Conservation (phyloP, 257 asterid species). For the Linaria vulgaris region DNA sequence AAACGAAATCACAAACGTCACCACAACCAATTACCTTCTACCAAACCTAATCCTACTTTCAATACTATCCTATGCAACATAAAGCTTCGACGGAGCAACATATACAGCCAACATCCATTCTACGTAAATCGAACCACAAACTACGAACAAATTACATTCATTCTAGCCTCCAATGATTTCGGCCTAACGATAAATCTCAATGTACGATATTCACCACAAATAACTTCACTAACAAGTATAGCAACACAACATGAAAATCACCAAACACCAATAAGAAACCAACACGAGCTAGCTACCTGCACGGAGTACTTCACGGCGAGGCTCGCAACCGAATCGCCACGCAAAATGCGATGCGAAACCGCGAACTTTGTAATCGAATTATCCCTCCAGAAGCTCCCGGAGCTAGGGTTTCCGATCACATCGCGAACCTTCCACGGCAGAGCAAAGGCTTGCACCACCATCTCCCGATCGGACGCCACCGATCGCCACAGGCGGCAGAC, state of each 20-base stretch:
- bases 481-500: constrained; percentile 73
- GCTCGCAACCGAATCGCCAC: constrained; percentile 77
- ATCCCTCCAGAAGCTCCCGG: constrained; percentile 89
- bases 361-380: constrained; percentile 81
- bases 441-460: constrained; percentile 69
- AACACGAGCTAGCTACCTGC: constrained; percentile 53
- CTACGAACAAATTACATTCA: no score
- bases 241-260: background rate
- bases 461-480: constrained; percentile 77
- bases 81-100: no score
- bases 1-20: no score
- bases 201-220: no score
- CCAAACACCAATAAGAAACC: background rate
- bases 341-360: constrained; percentile 69
- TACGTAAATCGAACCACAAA: no score
- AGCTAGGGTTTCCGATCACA: constrained; percentile 76
- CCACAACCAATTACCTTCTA: no score
- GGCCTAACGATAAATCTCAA: no score
- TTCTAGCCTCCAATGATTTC: no score
- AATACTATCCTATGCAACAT: no score
- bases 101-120: no score
- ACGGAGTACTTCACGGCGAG: constrained; percentile 96
- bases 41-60: no score
- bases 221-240: no score
- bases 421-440: constrained; percentile 82